Base-by-base conservation (phyloP, 805 yeast genomes). In the Yamadazyma sp. region DNA sequence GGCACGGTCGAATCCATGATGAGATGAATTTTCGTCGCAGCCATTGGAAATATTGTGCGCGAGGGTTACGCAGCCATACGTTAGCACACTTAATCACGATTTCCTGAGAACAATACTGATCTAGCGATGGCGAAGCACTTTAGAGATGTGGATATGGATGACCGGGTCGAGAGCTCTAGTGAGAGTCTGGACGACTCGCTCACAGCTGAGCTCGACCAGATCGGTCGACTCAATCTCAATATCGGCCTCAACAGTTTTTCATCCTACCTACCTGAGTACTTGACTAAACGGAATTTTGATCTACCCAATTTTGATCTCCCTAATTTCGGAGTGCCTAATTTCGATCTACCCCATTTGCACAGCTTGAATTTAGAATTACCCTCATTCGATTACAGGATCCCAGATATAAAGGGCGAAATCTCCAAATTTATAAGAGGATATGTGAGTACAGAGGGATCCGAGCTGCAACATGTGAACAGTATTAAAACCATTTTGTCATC, bases 141-240 rank as follows among this genome's bases (percentile, higher is more conserved):
- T n/a, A n/a, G n/a, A n/a, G n/a, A n/a, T n/a, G n/a, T n/a, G n/a
- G n/a, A n/a, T n/a, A 10, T 25, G 16, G n/a, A 13, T 24, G 23
- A 21, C 24, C 7, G 9, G 33, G 16, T 14, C 7, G 18, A 23
- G 36, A 19, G 6, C 15, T 11, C 11, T 29, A 21, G 17, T 16
- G 35, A 5, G 67, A 61, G 9, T 53, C 60, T 25, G 17, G 46
- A 53, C 28, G 59, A 69, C 48, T 69, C 74, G 0, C 46, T 77
- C 22, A 63, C 75, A 0, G 62, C 59, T 15, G 76, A 75, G 7
- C 54, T 78, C 34, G 78, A 78, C 37, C 73, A 66, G 42, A 72
- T 79, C 12, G 84, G 84, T 0, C 50, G 63, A 20, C 53, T 66
- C 38, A 68, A 68, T 19, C 14, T 35, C 3, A n/a, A 33, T 12